Evolutionary conservation across 768 basidiomycete species (phyloP), one percentile per base, ranked within the genome.

Genomic region (Dictyophora rubrovolvata): DNA sequence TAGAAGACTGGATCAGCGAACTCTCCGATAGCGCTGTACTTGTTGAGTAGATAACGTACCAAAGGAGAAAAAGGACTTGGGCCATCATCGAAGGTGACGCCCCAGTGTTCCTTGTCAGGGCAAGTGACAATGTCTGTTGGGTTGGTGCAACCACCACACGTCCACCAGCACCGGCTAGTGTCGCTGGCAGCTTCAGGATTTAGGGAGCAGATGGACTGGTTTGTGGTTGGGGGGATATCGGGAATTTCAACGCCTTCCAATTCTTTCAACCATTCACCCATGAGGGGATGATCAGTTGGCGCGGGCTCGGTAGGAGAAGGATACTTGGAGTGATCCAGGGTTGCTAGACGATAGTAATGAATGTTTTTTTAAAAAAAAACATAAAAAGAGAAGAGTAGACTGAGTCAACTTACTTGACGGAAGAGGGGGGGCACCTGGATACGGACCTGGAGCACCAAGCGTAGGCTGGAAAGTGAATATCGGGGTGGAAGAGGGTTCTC

Each of bases 41-140:
- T 46, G 21, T 49, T 18, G 47, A 17, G 1, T 35, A 48, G 14
- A 20, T 14, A n/a, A 62, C 60, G 23, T 23, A 59, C 54, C 8
- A 10, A 10, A 18, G 11, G 12, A 47, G 4, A 53, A 3, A 9
- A 69, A 77, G 69, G 58, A 82, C 82, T 80, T 79, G 62, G 95
- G 23, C 94, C 93, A 66, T 96, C 93, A 67, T 93, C 90, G 67
- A 86, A 89, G 69, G 83, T 82, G 63, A 90, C 81, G 68, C 89
- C 89, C 89, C 89, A 91, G 1, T 82, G 85, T 60, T 77, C 59
- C 68, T 84, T 83, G 63, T 77, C 75, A 1, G 86, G 85, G 68
- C 89, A 92, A 11, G 78, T 68, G 46, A 79, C 76, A 63, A 92
- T 83, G 69, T 92, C 82, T 17, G 76, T 78, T 51, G 63, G 59